These are phyloP conservation scores for Nicotiana tabacum DNA, from an alignment of 257 asterid genomes.

Conservation along the genomic window DNA sequence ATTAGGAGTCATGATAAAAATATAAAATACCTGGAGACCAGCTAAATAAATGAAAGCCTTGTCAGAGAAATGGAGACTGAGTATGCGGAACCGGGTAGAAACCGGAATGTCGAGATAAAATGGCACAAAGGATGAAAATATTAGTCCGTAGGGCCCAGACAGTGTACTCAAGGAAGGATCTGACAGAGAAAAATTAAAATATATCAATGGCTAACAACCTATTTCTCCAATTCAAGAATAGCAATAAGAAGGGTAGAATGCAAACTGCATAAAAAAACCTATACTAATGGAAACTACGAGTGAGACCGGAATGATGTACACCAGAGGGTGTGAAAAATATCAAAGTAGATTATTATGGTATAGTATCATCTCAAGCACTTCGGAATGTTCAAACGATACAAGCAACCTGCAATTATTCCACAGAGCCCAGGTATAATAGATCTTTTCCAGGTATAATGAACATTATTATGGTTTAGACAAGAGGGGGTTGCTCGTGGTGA, in stretches of 20 bases:
- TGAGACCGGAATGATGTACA: neutral
- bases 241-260: neutral
- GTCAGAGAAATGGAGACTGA: constrained; percentile 83
- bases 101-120: constrained; percentile 93
- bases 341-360: neutral
- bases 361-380: neutral
- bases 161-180: constrained; percentile 69
- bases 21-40: constrained; percentile 80
- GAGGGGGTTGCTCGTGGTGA: no score
- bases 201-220: constrained; percentile 1
- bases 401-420: no score
- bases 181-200: constrained; percentile 35
- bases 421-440: no score
- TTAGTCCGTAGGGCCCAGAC: constrained; percentile 92
- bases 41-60: constrained; percentile 93
- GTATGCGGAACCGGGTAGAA: constrained; percentile 77
- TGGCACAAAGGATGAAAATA: constrained; percentile 87
- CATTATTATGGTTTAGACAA: no score
- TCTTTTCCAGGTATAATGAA: no score
- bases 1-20: neutral
- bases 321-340: neutral
- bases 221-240: neutral
- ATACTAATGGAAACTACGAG: neutral
- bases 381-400: no score
- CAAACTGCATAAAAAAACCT: neutral